Base-by-base conservation (phyloP, 257 asterid species). In the Fraxinus excelsior region DNA sequence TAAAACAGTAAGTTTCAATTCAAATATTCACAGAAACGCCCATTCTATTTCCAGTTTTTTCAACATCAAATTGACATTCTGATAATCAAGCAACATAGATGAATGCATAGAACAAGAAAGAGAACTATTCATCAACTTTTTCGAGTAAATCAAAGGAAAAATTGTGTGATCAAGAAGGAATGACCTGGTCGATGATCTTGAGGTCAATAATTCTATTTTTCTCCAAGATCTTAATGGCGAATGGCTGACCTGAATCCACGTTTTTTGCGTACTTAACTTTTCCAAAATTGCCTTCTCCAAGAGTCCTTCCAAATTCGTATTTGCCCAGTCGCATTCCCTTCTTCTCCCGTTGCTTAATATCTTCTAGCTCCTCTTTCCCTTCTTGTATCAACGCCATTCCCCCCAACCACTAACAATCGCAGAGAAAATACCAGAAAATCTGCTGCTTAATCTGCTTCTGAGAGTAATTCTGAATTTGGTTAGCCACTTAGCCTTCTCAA, bases 211-310 rank as follows among this genome's bases (percentile, higher is more conserved):
- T 88, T 58, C 89, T 83, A 81, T 85, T 88, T 88, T 93, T 95
- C 84, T 93, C 97, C 74, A 95, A 75, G 21, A 95, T 88, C 82
- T 95, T 95, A 80, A 95, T 83, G 29, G 99, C 99, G 74, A 88
- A 95, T 4, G 96, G 74, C 6, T 56, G 84, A 19, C 89, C 98
- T 1, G 99, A 76, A 1, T 87, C 90, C 0, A 90, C 28, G 80
- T 95, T 85, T 16, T 51, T 82, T 31, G 97, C 99, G 82, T 83
- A 88, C 78, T 91, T 95, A n/a, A 95, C 99, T 83, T 95, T 95
- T 0, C 97, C 99, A 74, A 95, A 95, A 79, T 95, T 93, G 12
- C 99, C 99, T 85, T 93, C 98, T 11, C 98, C 99, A 37, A 95
- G 80, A 0, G 93, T 95, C 80, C 88, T 90, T 5, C 99, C 99